phyloP scores from a whole-genome alignment of 176 grass and related monocot genomes.

The Eremochloa ophiuroides region DNA sequence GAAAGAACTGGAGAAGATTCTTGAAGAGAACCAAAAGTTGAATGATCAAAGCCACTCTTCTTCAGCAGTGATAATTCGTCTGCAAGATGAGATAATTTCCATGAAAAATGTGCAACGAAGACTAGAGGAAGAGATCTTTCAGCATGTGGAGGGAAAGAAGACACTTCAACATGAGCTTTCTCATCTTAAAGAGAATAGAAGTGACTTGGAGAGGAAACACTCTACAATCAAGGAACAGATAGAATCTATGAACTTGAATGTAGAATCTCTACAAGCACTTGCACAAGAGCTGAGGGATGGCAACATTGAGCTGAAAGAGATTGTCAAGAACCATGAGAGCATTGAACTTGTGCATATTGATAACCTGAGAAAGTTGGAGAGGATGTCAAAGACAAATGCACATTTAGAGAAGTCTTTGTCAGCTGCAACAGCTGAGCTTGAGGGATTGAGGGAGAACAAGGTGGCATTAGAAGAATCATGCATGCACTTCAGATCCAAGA shows the following conservation, averaged over 20 bases:
- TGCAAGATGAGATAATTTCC: conserved; percentile 88
- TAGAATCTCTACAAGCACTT: conserved; percentile 60
- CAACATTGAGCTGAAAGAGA: conserved; percentile 77
- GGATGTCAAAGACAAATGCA: conserved; percentile 60
- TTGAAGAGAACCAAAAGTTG: conserved; percentile 53
- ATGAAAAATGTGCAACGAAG: conserved; percentile 52
- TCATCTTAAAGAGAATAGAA: conserved; percentile 58
- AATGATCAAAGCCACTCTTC: conserved; percentile 56
- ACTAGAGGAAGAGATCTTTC: conserved; percentile 58
- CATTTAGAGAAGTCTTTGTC: conserved; percentile 63
- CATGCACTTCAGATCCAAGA: conserved; percentile 48
- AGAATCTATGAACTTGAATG: conserved; percentile 60
- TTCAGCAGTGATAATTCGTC: conserved; percentile 56
- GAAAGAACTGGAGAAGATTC: conserved; percentile 43
- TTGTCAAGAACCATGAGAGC: conserved; percentile 63
- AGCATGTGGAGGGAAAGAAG: conserved; percentile 60
- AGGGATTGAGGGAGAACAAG: conserved; percentile 52
- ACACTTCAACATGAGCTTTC: conserved; percentile 62
- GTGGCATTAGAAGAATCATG: conserved; percentile 55
- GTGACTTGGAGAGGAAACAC: conserved; percentile 65
- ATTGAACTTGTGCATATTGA: conserved; percentile 40
- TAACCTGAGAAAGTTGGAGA: conserved; percentile 56
- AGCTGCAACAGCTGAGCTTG: conserved; percentile 53
- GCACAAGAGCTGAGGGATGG: conserved; percentile 65
- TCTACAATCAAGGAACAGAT: conserved; percentile 61